These are phyloP conservation scores for Rhytidhysteron rufulum DNA, from an alignment of 2,329 filamentous ascomycete species.

Conservation along the genomic window DNA sequence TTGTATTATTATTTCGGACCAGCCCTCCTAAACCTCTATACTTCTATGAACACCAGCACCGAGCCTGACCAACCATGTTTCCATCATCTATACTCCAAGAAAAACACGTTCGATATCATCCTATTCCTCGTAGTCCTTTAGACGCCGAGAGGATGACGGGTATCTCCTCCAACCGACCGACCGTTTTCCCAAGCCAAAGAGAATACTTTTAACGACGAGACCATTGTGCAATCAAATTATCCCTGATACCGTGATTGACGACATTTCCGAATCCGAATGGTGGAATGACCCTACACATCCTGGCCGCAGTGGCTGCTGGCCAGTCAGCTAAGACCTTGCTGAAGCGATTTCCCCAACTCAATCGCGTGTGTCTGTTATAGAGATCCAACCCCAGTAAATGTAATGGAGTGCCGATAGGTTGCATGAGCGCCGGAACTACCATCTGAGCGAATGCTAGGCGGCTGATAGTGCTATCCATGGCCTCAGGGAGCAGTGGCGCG, in stretches of 20 bases:
- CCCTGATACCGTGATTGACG: conserved; percentile 71
- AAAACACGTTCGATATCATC: too few species aligned
- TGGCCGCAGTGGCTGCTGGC: conserved; percentile 66
- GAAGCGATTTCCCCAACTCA: conserved; percentile 59
- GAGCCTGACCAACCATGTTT: too few species aligned
- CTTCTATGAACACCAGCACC: too few species aligned
- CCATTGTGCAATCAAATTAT: conserved; percentile 66
- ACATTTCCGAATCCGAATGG: conserved; percentile 88
- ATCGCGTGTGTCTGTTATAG: conserved; percentile 68
- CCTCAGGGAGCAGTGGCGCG: conserved; percentile 59
- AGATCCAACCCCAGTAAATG: conserved; percentile 82
- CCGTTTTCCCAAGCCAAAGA: too few species aligned
- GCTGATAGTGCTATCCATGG: conserved; percentile 39
- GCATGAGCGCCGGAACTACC: conserved; percentile 71
- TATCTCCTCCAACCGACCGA: too few species aligned
- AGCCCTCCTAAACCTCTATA: too few species aligned
- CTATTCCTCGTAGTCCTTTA: too few species aligned
- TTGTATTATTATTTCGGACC: too few species aligned
- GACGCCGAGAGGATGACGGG: too few species aligned
- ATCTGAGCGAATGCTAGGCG: conserved; percentile 65
- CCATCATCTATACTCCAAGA: too few species aligned
- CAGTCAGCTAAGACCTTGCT: conserved; percentile 70
- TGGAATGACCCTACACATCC: conserved; percentile 81
- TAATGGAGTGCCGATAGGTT: conserved; percentile 75
- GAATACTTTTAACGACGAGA: too few species aligned